phyloP scores from a whole-genome alignment of 768 basidiomycete genomes.

The Lentinula raphanica region DNA sequence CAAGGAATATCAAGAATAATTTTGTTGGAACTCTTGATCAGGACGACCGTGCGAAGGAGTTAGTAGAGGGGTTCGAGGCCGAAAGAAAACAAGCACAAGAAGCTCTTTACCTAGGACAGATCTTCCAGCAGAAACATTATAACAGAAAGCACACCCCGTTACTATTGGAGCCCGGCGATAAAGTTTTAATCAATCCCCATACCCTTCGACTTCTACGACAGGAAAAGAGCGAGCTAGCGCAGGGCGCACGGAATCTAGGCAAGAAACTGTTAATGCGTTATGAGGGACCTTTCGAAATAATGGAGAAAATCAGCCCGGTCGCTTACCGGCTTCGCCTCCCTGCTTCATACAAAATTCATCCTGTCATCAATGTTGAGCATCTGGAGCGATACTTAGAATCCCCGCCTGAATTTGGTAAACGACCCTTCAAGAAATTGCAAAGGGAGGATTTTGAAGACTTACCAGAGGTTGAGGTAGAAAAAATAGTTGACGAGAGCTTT shows the following conservation, averaged over 20 bases:
- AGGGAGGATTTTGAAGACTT: background rate
- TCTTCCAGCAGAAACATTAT: background rate
- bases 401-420: background rate
- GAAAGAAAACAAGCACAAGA: background rate
- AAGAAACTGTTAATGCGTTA: conserved; percentile 7
- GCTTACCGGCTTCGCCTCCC: conserved; percentile 5
- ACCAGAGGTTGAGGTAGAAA: background rate
- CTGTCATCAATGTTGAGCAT: conserved; percentile 11
- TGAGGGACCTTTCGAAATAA: conserved; percentile 13
- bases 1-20: too few species aligned
- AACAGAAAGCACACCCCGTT: background rate
- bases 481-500: background rate
- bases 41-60: background rate
- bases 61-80: background rate
- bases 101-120: background rate
- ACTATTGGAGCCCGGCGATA: background rate
- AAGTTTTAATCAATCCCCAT: background rate
- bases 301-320: conserved; percentile 11
- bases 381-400: conserved; percentile 6
- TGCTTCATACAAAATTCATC: conserved; percentile 8
- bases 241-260: conserved; percentile 1
- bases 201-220: background rate
- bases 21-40: background rate
- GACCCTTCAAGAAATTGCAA: too few species aligned
- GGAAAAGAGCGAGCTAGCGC: too few species aligned